Evolutionary conservation across 2,329 filamentous ascomycete species (phyloP).

Genomic region (Monilinia aucupariae): DNA sequence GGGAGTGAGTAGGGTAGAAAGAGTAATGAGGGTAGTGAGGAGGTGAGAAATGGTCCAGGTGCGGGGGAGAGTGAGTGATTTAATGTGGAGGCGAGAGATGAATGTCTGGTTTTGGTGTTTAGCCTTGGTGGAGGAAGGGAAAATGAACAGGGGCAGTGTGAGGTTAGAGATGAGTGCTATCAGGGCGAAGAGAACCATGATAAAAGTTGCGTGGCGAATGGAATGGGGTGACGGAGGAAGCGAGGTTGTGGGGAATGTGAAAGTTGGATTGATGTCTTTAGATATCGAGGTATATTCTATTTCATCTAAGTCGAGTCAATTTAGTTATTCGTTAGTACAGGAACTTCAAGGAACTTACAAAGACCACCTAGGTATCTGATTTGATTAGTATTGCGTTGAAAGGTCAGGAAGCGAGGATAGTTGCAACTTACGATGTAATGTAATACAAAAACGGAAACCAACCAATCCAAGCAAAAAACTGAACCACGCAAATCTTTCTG

Average conservation of each 20-base stretch:
- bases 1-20: constrained; percentile 6
- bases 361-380: constrained; percentile 15
- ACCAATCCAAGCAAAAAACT: constrained; percentile 35
- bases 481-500: constrained; percentile 26
- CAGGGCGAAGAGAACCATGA: constrained; percentile 14
- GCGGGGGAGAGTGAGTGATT: constrained; percentile 7
- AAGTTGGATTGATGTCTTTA: neutral
- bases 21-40: constrained; percentile 7
- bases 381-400: neutral
- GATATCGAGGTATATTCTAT: constrained; percentile 10
- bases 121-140: neutral
- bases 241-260: constrained; percentile 1
- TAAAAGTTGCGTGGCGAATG: constrained; percentile 14
- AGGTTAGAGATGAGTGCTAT: constrained; percentile 13
- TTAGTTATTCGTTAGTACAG: neutral
- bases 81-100: neutral
- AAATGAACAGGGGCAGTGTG: constrained; percentile 8
- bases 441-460: constrained; percentile 38
- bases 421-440: constrained; percentile 28
- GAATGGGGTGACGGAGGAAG: constrained; percentile 9
- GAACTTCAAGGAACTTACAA: constrained; percentile 1
- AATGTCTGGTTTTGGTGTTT: neutral
- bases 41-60: constrained; percentile 13
- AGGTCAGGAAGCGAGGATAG: neutral
- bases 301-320: constrained; percentile 2